Percentiles rank a stretch among this genome's conserved stretches.
phyloP scores from a whole-genome alignment of 345 rosid genomes.

The Gossypium turneri region DNA sequence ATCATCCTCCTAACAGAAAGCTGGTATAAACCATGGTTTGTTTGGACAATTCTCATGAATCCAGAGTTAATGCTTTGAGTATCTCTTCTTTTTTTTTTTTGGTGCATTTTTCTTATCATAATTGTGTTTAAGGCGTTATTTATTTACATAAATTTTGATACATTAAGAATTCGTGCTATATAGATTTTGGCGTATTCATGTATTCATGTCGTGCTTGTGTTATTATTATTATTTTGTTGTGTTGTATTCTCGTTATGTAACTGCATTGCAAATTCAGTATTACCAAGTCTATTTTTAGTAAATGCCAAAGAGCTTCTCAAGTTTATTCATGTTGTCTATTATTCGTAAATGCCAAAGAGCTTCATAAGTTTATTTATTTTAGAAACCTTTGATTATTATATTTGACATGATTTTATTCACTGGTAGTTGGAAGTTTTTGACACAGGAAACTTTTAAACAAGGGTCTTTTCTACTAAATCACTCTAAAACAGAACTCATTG shows the following conservation, averaged over 20 bases:
- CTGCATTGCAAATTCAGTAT: too few relatives aligned
- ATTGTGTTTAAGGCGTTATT: too few relatives aligned
- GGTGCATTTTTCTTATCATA: too few relatives aligned
- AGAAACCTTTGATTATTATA: not conserved
- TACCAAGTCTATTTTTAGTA: not conserved
- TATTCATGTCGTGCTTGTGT: too few relatives aligned
- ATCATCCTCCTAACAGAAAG: constrained; percentile 78
- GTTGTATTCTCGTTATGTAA: too few relatives aligned
- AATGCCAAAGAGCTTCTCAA: not conserved
- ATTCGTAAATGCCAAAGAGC: constrained; percentile 5
- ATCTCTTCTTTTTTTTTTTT: not conserved
- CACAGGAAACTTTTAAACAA: not conserved
- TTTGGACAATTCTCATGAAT: constrained; percentile 18
- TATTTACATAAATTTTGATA: too few relatives aligned
- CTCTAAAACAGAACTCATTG: not conserved
- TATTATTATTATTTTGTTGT: too few relatives aligned
- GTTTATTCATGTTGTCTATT: not conserved
- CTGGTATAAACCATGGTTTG: constrained; percentile 52
- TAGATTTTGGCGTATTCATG: too few relatives aligned
- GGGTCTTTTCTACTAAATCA: not conserved
- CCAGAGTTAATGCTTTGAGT: not conserved
- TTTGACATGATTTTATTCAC: not conserved
- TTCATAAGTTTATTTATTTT: constrained; percentile 2
- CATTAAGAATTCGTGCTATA: too few relatives aligned
- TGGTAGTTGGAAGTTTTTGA: constrained; percentile 10